Base-by-base conservation (phyloP, 768 basidiomycete species). In the Lactarius vividus region DNA sequence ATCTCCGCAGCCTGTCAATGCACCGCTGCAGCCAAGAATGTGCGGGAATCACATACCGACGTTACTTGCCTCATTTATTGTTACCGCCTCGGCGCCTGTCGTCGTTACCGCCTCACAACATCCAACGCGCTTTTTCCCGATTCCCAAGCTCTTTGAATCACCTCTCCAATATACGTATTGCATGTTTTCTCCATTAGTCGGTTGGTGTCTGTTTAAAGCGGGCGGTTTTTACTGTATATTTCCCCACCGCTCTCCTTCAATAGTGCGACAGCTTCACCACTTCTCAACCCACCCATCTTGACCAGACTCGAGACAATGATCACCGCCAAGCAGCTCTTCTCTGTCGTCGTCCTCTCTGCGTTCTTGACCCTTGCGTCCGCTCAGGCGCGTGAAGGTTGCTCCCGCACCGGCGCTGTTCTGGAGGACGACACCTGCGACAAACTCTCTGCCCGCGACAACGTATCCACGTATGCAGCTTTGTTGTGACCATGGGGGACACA, bases 371-470 rank as follows among this genome's bases (percentile, higher is more conserved):
- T 65, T 3, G 58, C 42, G 15, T 54, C 49, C 11, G 56, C 57
- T 9, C 35, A 49, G n/a, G 31, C 44, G 16, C 29, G 42, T 28
- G 62, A 71, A 23, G 64, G 72, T 72, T 89, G 87, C 67, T 78
- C 79, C 18, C 80, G 85, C 65, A 81, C 73, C 70, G 84, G 83
- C 69, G 80, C 79, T 23, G 81, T 89, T 39, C 68, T 74, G 26
- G 54, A 73, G 7, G 82, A 82, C 6, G 85, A 88, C 73, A 83
- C 79, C 63, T 89, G 87, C 74, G 81, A 85, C 71, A 73, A 66
- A 35, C 87, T 87, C 72, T 84, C 81, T 26, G 78, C 78, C 3
- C 74, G 76, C 1, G 72, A 81, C 61, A 78, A 77, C 64, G 80
- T 79, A 28, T 84, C 84, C 10, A 82, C 82, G 78, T 88, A 72